Evolutionary conservation across 768 basidiomycete species (phyloP).

Genomic region (Boletus rubroflammeus): DNA sequence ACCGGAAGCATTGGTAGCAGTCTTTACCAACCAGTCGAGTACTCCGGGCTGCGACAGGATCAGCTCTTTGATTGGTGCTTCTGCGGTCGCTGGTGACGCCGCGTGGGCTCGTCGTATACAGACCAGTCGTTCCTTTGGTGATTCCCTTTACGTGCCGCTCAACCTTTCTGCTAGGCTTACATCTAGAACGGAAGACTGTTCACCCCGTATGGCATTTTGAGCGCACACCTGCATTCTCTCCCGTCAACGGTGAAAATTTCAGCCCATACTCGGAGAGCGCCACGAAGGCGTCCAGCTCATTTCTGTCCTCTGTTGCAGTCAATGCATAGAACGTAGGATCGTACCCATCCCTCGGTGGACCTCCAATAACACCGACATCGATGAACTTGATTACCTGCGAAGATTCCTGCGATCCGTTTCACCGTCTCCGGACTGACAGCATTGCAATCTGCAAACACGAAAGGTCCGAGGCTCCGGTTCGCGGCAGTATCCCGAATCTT

Average conservation of each 20-base stretch:
- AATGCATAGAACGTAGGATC: constrained; percentile 58
- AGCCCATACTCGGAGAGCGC: constrained; percentile 42
- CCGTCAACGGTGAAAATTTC: constrained; percentile 43
- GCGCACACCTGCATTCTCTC: constrained; percentile 47
- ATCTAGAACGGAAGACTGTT: constrained; percentile 18
- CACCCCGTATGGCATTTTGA: constrained; percentile 65
- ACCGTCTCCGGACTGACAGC: constrained; percentile 52
- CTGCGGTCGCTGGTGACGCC: constrained; percentile 59
- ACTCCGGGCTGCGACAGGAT: constrained; percentile 42
- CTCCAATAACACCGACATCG: constrained; percentile 57
- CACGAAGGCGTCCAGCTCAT: constrained; percentile 38
- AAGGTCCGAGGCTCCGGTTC: constrained; percentile 1
- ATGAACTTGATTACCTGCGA: constrained; percentile 44
- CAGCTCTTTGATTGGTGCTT: constrained; percentile 51
- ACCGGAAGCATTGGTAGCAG: constrained; percentile 52
- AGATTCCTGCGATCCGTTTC: constrained; percentile 44
- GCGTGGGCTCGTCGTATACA: constrained; percentile 53
- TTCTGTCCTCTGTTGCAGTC: constrained; percentile 31
- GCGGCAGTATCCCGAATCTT: constrained; percentile 14
- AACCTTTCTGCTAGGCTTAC: background rate
- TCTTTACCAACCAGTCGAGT: constrained; percentile 37
- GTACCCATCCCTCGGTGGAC: constrained; percentile 45
- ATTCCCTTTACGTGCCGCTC: constrained; percentile 42
- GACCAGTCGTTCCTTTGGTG: constrained; percentile 49
- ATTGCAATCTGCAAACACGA: constrained; percentile 55